Evolutionary conservation across 176 grass and related monocot genomes (phyloP).

Genomic region (Bromus sterilis): DNA sequence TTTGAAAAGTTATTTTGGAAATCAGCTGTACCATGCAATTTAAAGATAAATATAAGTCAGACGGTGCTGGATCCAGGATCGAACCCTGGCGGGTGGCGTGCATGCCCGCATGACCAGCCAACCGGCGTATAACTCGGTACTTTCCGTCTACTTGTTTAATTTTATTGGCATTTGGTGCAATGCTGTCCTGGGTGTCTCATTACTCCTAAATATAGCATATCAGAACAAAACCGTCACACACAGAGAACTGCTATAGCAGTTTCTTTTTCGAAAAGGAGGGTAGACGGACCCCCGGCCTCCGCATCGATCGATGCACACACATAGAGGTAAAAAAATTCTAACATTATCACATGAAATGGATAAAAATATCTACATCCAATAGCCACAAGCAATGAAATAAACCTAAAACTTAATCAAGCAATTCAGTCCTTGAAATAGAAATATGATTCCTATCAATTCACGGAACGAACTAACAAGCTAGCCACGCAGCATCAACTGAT

Average conservation of each 20-base stretch:
- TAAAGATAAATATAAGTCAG: not conserved
- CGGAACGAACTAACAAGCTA: not conserved
- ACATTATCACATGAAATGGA: slow-evolving; percentile 1
- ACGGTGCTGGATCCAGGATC: not conserved
- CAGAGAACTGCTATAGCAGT: not conserved
- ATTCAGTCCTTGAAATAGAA: not conserved
- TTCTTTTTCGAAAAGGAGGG: not conserved
- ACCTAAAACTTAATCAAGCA: not conserved
- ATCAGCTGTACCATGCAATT: not conserved
- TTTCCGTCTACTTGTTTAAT: not conserved
- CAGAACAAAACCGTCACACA: not conserved
- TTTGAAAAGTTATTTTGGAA: not conserved
- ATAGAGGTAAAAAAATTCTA: not conserved
- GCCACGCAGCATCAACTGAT: not conserved
- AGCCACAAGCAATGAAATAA: not conserved
- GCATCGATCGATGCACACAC: not conserved
- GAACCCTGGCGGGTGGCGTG: not conserved
- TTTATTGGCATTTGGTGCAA: not conserved
- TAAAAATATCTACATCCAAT: not conserved
- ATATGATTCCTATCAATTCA: not conserved
- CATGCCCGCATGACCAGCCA: not conserved
- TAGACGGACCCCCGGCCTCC: not conserved
- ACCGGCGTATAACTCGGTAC: not conserved
- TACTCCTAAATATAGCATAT: not conserved
- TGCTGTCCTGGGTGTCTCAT: not conserved